These are phyloP conservation scores for Calonectria hongkongensis DNA, from an alignment of 2,329 filamentous ascomycete genomes.

Conservation along the genomic window DNA sequence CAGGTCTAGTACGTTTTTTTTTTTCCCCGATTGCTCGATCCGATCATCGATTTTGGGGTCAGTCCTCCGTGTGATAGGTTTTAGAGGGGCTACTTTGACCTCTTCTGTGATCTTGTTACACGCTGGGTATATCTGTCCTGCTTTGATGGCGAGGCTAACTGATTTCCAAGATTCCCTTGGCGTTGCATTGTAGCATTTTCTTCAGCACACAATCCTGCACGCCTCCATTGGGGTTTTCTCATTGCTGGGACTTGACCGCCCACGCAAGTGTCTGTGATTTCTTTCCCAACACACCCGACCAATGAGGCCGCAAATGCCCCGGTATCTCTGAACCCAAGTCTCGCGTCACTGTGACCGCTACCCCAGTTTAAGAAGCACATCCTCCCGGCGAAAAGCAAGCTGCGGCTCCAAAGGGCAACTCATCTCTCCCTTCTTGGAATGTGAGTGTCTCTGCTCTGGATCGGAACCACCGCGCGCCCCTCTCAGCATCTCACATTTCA, in stretches of 20 bases:
- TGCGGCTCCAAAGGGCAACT: conserved; percentile 51
- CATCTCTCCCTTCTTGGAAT: conserved; percentile 60
- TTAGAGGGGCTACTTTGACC: conserved; percentile 3
- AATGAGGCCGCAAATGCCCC: conserved; percentile 49
- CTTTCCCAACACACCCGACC: conserved; percentile 40
- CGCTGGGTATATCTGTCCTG: background rate
- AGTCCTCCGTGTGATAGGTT: conserved; percentile 8
- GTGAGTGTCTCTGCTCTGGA: conserved; percentile 61
- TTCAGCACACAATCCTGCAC: conserved; percentile 47
- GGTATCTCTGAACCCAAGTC: conserved; percentile 47
- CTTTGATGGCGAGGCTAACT: conserved; percentile 40
- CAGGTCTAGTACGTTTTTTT: conserved; percentile 43
- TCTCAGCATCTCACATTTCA: conserved; percentile 56
- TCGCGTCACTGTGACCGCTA: conserved; percentile 48
- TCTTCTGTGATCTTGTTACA: conserved; percentile 18
- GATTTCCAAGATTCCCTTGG: conserved; percentile 27
- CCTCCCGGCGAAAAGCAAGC: conserved; percentile 40
- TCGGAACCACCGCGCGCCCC: conserved; percentile 59
- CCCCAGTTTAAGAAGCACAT: conserved; percentile 48
- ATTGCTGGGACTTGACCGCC: conserved; percentile 44
- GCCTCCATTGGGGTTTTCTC: conserved; percentile 46
- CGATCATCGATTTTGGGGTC: conserved; percentile 22
- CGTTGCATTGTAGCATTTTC: conserved; percentile 42
- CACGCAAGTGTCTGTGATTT: conserved; percentile 48
- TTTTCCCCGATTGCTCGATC: conserved; percentile 7